phyloP scores from a whole-genome alignment of 2,329 filamentous ascomycete species.

The Aureobasidium namibiae region DNA sequence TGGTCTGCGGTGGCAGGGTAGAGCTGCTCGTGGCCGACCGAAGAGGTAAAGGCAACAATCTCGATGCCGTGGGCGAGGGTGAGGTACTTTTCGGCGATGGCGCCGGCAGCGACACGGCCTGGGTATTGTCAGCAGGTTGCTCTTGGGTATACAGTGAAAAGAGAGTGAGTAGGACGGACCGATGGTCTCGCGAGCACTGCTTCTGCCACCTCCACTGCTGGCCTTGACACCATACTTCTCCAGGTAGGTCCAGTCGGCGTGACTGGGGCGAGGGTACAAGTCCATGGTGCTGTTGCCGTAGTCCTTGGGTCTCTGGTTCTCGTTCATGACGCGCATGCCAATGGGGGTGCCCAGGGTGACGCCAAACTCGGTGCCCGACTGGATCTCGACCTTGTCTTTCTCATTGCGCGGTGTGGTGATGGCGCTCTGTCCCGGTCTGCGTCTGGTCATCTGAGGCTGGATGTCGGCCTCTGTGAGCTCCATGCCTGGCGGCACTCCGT shows the following conservation, averaged over 20 bases:
- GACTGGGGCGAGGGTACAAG: conserved; percentile 78
- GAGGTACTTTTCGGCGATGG: conserved; percentile 90
- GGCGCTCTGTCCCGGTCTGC: conserved; percentile 78
- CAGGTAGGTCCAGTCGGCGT: conserved; percentile 94
- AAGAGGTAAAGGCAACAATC: conserved; percentile 84
- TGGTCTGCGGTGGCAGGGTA: conserved; percentile 63
- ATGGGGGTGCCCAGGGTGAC: conserved; percentile 88
- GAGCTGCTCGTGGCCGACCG: conserved; percentile 71
- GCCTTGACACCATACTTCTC: conserved; percentile 97
- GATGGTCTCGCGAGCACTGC: conserved; percentile 91
- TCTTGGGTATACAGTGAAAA: no score
- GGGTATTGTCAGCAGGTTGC: background rate
- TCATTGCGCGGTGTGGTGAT: conserved; percentile 91
- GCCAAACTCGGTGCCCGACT: conserved; percentile 86
- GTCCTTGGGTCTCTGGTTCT: conserved; percentile 88
- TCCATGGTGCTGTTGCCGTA: conserved; percentile 89
- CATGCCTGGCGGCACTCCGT: conserved; percentile 84
- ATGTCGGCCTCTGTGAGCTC: conserved; percentile 75
- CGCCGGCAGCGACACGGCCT: conserved; percentile 79
- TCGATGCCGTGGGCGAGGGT: conserved; percentile 72
- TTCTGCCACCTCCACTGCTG: conserved; percentile 79
- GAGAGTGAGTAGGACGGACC: conserved; percentile 36
- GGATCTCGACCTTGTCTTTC: conserved; percentile 84
- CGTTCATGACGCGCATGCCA: conserved; percentile 75
- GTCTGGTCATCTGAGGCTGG: conserved; percentile 87